Conservation (phyloP, 192 early-diverging fungal genomes). For the Chytriomyces sp. region DNA sequence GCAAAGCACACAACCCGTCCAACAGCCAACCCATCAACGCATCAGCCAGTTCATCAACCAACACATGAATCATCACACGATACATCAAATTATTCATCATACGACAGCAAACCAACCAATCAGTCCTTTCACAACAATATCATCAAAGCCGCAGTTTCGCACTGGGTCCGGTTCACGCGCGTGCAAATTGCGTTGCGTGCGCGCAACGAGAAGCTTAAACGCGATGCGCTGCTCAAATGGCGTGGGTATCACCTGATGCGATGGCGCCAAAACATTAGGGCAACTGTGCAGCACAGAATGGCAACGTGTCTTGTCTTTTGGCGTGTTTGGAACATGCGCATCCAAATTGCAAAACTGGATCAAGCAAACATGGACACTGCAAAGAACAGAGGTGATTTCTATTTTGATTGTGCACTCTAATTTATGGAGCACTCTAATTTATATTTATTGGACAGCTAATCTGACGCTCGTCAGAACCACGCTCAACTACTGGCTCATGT, state of each 20-base stretch:
- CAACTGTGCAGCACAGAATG: neutral
- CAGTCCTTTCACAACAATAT: no score
- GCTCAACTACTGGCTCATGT: slow-evolving; percentile 8
- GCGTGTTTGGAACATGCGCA: neutral
- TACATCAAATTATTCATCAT: no score
- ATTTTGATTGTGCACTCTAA: neutral
- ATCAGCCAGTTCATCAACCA: no score
- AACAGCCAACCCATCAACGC: no score
- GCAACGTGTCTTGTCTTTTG: neutral
- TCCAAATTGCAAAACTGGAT: neutral
- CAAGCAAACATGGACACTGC: neutral
- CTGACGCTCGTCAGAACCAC: neutral
- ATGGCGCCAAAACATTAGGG: neutral
- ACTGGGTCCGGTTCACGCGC: no score
- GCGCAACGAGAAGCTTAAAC: no score
- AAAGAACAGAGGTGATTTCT: neutral
- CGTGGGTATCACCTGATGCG: neutral
- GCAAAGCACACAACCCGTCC: no score
- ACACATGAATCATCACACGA: no score
- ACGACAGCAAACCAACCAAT: no score
- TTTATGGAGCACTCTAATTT: neutral
- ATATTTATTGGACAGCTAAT: neutral
- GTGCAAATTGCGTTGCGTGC: no score
- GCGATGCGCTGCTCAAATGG: neutral
- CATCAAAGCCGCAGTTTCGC: no score